Evolutionary conservation across 257 asterid genomes (phyloP), one percentile per base, ranked within the genome.

Genomic region (Solanum habrochaites): DNA sequence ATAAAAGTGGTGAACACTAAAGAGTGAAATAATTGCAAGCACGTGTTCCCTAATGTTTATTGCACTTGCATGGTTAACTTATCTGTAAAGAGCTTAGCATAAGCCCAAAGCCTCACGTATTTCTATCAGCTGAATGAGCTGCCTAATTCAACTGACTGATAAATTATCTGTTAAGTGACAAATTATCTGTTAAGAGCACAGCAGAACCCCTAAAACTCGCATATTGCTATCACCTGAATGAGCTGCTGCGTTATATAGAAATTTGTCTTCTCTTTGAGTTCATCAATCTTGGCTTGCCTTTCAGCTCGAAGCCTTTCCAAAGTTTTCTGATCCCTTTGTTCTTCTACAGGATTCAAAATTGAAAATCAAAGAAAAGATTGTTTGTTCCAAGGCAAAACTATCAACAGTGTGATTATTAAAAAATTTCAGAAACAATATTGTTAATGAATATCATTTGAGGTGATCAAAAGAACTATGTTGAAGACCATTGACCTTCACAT

Each of bases 231-330:
- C 89, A 96, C 98, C 98, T 96, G 98, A 90, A 96, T 96, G 82
- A 96, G 92, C 90, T 94, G 98, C 91, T 95, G 99, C 21, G 98
- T 95, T 4, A 82, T 87, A 89, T 96, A 96, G 92, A 93, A 96
- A 86, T 96, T 96, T 56, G 98, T 92, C 90, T 90, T 95, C 94
- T 96, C 99, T 90, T 96, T 96, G 84, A 96, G 93, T 89, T 96
- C 99, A 89, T 96, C 93, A 75, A 95, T 94, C 89, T 95, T 96
- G 52, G 93, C 98, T 88, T 92, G 95, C 94, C 97, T 93, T 92
- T 95, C 98, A 77, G 93, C 93, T 81, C 94, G 93, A 85, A 96
- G 98, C 88, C 89, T 94, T 87, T 95, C 96, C 91, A 96, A 89
- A 37, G 93, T 92, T 89, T 90, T 94, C 85, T 92, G 92, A 91